Conservation (phyloP, 768 basidiomycete genomes). For the Psilocybe tampanensis region DNA sequence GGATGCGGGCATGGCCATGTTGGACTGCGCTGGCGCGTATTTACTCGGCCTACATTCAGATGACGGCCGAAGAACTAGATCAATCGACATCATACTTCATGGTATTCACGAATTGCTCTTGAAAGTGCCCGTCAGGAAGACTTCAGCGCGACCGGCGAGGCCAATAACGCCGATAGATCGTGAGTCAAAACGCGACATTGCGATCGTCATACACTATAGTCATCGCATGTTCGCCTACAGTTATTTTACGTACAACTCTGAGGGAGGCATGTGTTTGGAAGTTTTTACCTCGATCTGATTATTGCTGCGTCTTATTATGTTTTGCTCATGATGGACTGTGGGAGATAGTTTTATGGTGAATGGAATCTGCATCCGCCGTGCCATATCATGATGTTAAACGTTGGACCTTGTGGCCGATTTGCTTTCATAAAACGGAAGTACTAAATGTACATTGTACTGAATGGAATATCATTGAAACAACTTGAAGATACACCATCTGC, state of each 20-base stretch:
- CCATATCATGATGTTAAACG: too few species aligned
- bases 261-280: background rate
- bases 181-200: background rate
- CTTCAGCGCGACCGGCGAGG: background rate
- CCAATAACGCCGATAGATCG: background rate
- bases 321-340: background rate
- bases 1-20: background rate
- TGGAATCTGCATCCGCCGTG: too few species aligned
- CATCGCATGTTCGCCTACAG: background rate
- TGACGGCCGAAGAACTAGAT: background rate
- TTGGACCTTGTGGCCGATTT: too few species aligned
- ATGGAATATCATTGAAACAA: too few species aligned
- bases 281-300: background rate
- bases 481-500: too few species aligned
- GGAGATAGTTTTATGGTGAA: background rate
- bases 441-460: too few species aligned
- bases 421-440: too few species aligned
- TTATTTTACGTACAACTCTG: background rate
- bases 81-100: background rate
- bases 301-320: background rate
- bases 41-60: background rate
- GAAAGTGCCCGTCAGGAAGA: background rate
- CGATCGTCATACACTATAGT: background rate
- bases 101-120: background rate
- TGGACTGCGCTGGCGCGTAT: background rate